Conservation (phyloP, 345 rosid genomes). For the Gossypium bickii region DNA sequence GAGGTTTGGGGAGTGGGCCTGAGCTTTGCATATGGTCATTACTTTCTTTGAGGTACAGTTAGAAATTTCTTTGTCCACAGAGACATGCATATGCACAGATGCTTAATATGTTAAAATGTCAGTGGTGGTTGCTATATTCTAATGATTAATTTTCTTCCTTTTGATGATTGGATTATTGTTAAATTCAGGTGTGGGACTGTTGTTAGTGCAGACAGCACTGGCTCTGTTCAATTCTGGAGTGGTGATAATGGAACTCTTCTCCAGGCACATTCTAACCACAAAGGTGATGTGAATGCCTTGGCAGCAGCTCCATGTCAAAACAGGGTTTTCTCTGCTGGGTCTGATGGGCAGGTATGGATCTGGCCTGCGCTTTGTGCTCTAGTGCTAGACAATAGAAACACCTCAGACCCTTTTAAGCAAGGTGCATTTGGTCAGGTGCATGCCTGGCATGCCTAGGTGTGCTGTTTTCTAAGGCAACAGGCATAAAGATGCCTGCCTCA, state of each 20-base stretch:
- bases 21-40: conserved; percentile 86
- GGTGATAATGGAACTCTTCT: conserved; percentile 76
- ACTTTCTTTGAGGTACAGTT: conserved; percentile 67
- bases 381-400: neutral
- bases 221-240: conserved; percentile 94
- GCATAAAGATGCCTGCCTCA: neutral
- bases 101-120: neutral
- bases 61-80: neutral
- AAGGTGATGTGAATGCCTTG: conserved; percentile 81
- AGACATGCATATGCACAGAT: neutral
- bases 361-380: neutral
- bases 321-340: conserved; percentile 86
- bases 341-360: conserved; percentile 84
- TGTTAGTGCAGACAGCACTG: conserved; percentile 88
- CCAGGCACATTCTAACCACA: conserved; percentile 74
- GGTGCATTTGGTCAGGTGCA: neutral
- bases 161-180: conserved; percentile 21
- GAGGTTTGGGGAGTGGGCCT: conserved; percentile 58
- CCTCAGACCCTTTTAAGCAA: neutral
- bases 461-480: neutral
- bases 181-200: conserved; percentile 60
- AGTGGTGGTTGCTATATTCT: neutral
- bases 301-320: conserved; percentile 84
- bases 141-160: neutral
- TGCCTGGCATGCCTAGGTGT: neutral